Conservation (phyloP, 495 filamentous ascomycete species). For the Penicillium malachiteum region DNA sequence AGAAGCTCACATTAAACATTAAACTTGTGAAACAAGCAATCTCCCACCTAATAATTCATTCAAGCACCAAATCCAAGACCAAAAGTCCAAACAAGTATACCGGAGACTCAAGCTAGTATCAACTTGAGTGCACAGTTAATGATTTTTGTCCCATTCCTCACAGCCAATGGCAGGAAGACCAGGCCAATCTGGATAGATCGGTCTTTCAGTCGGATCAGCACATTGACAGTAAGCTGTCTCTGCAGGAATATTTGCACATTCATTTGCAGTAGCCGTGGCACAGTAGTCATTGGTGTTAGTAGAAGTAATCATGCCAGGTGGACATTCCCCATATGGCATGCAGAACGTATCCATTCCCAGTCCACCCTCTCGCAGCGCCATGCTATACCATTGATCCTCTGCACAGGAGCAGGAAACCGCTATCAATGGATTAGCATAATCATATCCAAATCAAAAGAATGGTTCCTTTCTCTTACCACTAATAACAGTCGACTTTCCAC, state of each 20-base stretch:
- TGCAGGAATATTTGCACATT: constrained; percentile 7
- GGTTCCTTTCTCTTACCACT: constrained; percentile 13
- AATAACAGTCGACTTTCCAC: constrained; percentile 16
- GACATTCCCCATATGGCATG: constrained; percentile 25
- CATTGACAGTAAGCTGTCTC: constrained; percentile 16
- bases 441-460: background rate
- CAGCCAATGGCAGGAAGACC: constrained; percentile 21
- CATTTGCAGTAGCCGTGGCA: constrained; percentile 14
- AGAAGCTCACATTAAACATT: too few species aligned
- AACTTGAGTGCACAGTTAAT: too few species aligned
- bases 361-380: constrained; percentile 6
- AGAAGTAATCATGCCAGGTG: constrained; percentile 22
- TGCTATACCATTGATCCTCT: constrained; percentile 26
- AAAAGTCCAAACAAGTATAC: too few species aligned
- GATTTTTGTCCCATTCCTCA: background rate
- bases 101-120: too few species aligned
- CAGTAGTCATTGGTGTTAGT: constrained; percentile 14
- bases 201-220: constrained; percentile 10
- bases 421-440: background rate
- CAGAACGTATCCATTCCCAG: constrained; percentile 24
- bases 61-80: too few species aligned
- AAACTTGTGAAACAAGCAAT: too few species aligned
- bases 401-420: constrained; percentile 25
- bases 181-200: constrained; percentile 19
- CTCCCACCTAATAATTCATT: too few species aligned